phyloP scores from a whole-genome alignment of 1,284 basidiomycete species.

The Rhodotorula sp. region DNA sequence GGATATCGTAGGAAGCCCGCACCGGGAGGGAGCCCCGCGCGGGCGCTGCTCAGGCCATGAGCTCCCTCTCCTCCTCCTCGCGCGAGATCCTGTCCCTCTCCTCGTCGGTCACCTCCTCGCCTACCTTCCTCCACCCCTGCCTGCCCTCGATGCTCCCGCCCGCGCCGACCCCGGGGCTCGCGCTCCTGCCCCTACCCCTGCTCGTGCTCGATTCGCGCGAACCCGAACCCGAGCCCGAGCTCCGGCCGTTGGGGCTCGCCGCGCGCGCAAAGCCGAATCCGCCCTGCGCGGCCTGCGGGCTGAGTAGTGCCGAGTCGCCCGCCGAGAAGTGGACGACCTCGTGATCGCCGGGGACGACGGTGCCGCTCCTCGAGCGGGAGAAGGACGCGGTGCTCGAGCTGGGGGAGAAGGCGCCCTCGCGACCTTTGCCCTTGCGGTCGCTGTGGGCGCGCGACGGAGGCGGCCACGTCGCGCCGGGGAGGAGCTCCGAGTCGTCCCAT shows the following conservation, averaged over 20 bases:
- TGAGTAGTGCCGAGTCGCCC: constrained; percentile 20
- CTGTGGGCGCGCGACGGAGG: neutral
- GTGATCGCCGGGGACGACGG: neutral
- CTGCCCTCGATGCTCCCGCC: neutral
- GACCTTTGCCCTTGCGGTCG: constrained; percentile 23
- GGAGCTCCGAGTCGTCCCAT: constrained; percentile 29
- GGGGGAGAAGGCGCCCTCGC: neutral
- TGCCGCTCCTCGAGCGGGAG: constrained; percentile 1
- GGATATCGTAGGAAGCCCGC: too few relatives aligned
- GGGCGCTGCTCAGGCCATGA: constrained; percentile 24
- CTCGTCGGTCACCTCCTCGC: constrained; percentile 18
- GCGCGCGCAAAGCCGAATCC: neutral
- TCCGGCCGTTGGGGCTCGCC: neutral
- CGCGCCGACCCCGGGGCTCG: neutral
- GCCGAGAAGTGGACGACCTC: neutral
- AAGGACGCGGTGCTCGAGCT: constrained; percentile 10
- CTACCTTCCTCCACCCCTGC: constrained; percentile 30
- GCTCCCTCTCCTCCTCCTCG: constrained; percentile 36
- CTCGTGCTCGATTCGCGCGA: neutral
- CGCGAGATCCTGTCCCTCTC: constrained; percentile 12
- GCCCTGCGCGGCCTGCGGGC: constrained; percentile 9
- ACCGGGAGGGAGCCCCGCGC: neutral
- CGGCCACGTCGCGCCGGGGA: constrained; percentile 17
- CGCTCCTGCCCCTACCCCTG: neutral
- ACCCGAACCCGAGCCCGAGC: neutral